phyloP scores from a whole-genome alignment of 2,329 filamentous ascomycete genomes.

The Fusarium buharicum region DNA sequence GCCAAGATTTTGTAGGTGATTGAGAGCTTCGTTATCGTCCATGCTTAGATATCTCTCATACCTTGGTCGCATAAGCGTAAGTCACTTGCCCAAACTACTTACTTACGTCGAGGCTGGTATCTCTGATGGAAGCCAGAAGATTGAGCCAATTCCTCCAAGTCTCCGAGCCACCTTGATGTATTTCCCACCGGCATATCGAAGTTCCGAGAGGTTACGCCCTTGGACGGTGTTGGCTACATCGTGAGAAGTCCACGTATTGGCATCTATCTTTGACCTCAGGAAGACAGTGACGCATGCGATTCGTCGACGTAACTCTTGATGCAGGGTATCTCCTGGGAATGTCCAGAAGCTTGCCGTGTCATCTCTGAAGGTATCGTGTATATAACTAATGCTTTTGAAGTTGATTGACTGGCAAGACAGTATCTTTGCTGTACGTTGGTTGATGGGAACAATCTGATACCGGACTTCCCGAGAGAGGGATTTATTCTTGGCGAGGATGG shows the following conservation, averaged over 20 bases:
- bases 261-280: constrained; percentile 44
- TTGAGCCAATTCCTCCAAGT: constrained; percentile 45
- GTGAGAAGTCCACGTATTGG: constrained; percentile 32
- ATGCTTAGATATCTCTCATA: constrained; percentile 51
- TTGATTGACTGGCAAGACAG: constrained; percentile 39
- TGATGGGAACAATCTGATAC: constrained; percentile 47
- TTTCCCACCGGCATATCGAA: constrained; percentile 49
- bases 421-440: constrained; percentile 48
- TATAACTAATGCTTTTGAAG: constrained; percentile 11
- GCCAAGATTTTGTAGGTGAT: constrained; percentile 41
- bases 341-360: constrained; percentile 45
- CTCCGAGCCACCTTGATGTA: constrained; percentile 50
- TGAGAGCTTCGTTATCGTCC: constrained; percentile 48
- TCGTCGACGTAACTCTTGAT: constrained; percentile 45
- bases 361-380: constrained; percentile 23
- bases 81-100: not conserved
- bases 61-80: constrained; percentile 23
- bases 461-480: constrained; percentile 45
- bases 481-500: constrained; percentile 46
- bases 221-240: constrained; percentile 37
- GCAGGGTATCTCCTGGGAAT: constrained; percentile 8
- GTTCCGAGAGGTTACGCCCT: constrained; percentile 40
- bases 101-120: constrained; percentile 51
- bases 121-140: constrained; percentile 49
- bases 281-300: constrained; percentile 48